These are phyloP conservation scores for Ceratocystis ficicola DNA, from an alignment of 2,329 filamentous ascomycete species.

Conservation along the genomic window DNA sequence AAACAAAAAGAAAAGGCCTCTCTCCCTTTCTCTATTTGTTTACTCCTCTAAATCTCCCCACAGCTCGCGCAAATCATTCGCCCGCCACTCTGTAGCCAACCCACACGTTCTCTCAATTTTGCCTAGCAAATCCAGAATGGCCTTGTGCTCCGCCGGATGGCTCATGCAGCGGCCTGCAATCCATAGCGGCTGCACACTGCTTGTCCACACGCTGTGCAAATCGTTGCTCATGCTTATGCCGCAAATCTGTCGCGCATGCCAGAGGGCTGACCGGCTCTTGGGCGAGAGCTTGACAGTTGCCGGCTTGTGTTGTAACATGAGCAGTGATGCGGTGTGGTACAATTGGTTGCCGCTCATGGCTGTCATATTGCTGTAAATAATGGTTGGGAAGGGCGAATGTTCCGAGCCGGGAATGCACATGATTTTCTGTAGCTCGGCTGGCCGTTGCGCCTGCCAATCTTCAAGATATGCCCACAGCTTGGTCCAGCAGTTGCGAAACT, in stretches of 20 bases:
- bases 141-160: slow-evolving; percentile 33
- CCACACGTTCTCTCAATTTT: slow-evolving; percentile 42
- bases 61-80: slow-evolving; percentile 39
- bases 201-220: slow-evolving; percentile 43
- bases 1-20: background rate
- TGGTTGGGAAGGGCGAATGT: slow-evolving; percentile 38
- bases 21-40: slow-evolving; percentile 22
- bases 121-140: slow-evolving; percentile 36
- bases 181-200: slow-evolving; percentile 43
- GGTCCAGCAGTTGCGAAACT: slow-evolving; percentile 29
- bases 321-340: slow-evolving; percentile 41
- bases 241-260: slow-evolving; percentile 42
- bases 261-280: slow-evolving; percentile 33
- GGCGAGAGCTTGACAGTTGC: slow-evolving; percentile 32
- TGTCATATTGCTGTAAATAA: slow-evolving; percentile 40
- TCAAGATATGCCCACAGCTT: slow-evolving; percentile 32
- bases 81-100: slow-evolving; percentile 42
- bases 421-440: slow-evolving; percentile 30
- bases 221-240: slow-evolving; percentile 42
- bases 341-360: slow-evolving; percentile 44
- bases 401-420: slow-evolving; percentile 32
- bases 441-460: slow-evolving; percentile 33
- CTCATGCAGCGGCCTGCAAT: slow-evolving; percentile 42
- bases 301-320: slow-evolving; percentile 39
- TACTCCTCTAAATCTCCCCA: slow-evolving; percentile 35